Evolutionary conservation across 148 eudicot species (phyloP), one percentile per base, ranked within the genome.

Genomic region (Rhododendron henanense): DNA sequence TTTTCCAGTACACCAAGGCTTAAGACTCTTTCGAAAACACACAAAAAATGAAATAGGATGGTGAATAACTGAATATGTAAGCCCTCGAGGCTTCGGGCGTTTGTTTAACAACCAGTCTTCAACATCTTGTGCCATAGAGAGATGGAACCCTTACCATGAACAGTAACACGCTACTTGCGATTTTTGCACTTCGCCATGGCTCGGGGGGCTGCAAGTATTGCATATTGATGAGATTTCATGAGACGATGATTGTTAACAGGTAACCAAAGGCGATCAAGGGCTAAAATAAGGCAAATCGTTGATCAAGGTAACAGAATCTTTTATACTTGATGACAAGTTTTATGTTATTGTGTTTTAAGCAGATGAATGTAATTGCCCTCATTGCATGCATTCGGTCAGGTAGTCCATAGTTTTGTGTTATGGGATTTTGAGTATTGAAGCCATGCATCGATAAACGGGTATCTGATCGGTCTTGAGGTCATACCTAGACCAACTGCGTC

Each of bases 401-500:
- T 10, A 10, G 6, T 71, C 13, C 76, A 31, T 31, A 71, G 15
- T 33, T 78, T 44, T 2, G 14, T 41, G n/a, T 44, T 44, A 41
- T 23, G 53, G 7, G 81, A 44, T 9, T 78, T 78, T 44, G 53
- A 44, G 82, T 51, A 5, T 51, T 31, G n/a, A 21, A 37, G 76
- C 15, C 41, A 15, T 31, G 37, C 33, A 9, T 25, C 61, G 16
- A 15, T 79, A 79, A 14, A 48, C 14, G 0, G 41, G 37, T 18
- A 79, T 23, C 4, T 79, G 37, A 79, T 79, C 10, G 16, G 25
- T 79, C 41, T 41, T 21, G 8, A 74, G 53, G 19, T n/a, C 85
- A 47, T 59, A 87, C 89, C 89, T 87, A 87, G 81, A 1, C 89
- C 89, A 50, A 85, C 65, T 31, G 87, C 89, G 75, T 87, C 89